Conservation (phyloP, 2,329 filamentous ascomycete species). For the Didymellaceae sp. region DNA sequence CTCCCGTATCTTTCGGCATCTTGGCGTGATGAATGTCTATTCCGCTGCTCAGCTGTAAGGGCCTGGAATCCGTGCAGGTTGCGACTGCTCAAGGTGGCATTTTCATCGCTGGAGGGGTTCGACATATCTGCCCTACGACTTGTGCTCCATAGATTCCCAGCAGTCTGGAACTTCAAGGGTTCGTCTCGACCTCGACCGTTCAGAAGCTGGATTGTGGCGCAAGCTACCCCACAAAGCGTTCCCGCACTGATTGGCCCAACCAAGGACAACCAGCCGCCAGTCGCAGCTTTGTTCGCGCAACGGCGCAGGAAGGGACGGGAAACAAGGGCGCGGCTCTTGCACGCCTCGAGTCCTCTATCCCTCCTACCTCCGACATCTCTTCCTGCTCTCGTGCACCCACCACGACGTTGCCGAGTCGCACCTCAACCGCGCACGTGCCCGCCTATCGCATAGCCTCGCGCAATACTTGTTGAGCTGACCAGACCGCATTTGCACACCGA, state of each 20-base stretch:
- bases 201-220: constrained; percentile 8
- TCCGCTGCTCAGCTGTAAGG: not conserved
- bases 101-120: too few relatives aligned
- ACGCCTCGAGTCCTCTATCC: constrained; percentile 17
- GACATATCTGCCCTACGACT: too few relatives aligned
- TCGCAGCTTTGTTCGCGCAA: constrained; percentile 17
- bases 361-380: not conserved
- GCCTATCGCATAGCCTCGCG: not conserved
- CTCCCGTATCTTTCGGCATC: constrained; percentile 4
- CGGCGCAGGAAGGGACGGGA: constrained; percentile 12
- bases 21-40: not conserved
- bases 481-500: not conserved
- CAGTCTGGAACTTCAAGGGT: constrained; percentile 2
- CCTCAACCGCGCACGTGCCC: not conserved
- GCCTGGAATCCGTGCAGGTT: too few relatives aligned
- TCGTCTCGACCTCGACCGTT: constrained; percentile 15
- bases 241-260: constrained; percentile 2
- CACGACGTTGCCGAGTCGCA: not conserved
- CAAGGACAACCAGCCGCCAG: constrained; percentile 11
- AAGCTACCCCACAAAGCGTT: constrained; percentile 7
- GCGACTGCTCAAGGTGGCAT: too few relatives aligned
- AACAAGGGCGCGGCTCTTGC: constrained; percentile 23
- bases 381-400: not conserved
- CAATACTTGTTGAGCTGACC: constrained; percentile 1
- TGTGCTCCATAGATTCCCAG: too few relatives aligned